A percentile compares a stretch with the other conserved stretches of the same genome.
phyloP scores from a whole-genome alignment of 208 protist genomes.

The Phytomonas francai region DNA sequence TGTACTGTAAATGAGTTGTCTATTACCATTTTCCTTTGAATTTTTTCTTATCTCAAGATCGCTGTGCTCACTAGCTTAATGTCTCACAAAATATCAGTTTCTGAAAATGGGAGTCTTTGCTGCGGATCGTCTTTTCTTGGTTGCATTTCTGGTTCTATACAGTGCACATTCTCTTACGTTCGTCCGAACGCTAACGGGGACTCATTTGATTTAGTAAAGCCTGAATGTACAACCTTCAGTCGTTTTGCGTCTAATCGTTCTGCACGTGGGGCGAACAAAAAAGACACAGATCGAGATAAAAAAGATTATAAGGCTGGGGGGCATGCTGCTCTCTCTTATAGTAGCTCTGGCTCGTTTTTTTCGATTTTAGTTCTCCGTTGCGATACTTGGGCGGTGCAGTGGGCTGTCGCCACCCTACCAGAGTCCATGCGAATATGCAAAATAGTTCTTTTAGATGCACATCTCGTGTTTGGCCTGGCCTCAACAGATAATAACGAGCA shows the following conservation, averaged over 20 bases:
- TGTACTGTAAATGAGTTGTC: background rate
- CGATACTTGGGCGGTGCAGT: constrained; percentile 76
- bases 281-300: background rate
- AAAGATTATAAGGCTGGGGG: constrained; percentile 22
- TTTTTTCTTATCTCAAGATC: background rate
- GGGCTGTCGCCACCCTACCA: constrained; percentile 24
- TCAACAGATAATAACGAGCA: background rate
- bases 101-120: background rate
- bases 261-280: background rate
- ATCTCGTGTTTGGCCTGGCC: background rate
- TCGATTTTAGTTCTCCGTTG: constrained; percentile 52
- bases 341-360: constrained; percentile 26
- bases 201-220: background rate
- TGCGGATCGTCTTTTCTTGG: constrained; percentile 5
- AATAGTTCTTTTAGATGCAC: constrained; percentile 8
- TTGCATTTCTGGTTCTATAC: background rate
- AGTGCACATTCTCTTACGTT: constrained; percentile 6
- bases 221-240: background rate
- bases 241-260: background rate
- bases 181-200: background rate
- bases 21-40: background rate
- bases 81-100: background rate
- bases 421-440: constrained; percentile 1
- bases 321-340: constrained; percentile 41
- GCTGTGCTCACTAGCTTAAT: background rate